A percentile compares a stretch with the other conserved stretches of the same genome.
Conservation (phyloP, 1,139 yeast genomes). For the Taphrina confusa region DNA sequence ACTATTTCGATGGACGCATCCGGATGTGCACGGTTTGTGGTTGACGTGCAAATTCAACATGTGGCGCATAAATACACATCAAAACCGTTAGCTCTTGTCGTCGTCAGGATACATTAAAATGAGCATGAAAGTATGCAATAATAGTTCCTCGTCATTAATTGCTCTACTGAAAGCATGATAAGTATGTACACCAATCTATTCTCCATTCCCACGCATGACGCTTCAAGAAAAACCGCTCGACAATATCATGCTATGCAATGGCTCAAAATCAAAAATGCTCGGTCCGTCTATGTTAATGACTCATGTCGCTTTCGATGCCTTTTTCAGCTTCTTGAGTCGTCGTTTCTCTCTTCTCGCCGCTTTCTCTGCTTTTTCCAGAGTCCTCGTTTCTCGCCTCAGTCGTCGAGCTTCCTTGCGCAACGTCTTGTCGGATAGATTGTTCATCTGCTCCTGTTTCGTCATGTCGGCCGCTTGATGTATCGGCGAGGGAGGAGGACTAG, state of each 20-base stretch:
- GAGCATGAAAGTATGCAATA: too few species aligned
- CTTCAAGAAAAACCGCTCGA: too few species aligned
- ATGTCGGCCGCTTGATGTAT: neutral
- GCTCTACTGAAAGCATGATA: too few species aligned
- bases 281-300: neutral
- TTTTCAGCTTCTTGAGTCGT: constrained; percentile 1
- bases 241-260: neutral
- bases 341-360: constrained; percentile 16
- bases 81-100: too few species aligned
- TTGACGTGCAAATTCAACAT: too few species aligned
- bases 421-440: neutral
- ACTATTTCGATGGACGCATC: too few species aligned
- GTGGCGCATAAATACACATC: too few species aligned
- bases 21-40: too few species aligned
- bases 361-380: neutral
- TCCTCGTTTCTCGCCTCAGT: neutral
- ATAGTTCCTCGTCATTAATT: too few species aligned
- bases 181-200: too few species aligned
- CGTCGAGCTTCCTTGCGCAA: constrained; percentile 19
- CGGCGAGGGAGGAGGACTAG: neutral
- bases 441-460: neutral
- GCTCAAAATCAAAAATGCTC: neutral
- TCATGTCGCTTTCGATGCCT: neutral
- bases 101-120: too few species aligned
- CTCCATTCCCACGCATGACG: too few species aligned